Base-by-base conservation (phyloP, 768 basidiomycete genomes). In the Suillus cothurnatus region DNA sequence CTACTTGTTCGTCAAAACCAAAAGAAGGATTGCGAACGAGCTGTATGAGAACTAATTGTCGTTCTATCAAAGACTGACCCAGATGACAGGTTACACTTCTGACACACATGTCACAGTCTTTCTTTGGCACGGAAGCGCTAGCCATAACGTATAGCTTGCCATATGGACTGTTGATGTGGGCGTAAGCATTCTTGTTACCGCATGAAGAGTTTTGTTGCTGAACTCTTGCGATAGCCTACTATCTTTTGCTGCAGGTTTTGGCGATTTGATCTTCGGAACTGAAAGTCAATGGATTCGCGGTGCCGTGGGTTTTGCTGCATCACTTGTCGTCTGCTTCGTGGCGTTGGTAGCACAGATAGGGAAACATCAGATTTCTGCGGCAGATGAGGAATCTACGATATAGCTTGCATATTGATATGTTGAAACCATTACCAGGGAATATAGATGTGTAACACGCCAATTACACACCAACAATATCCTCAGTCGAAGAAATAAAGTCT, bases 1-100 rank as follows among this genome's bases (percentile, higher is more conserved):
- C 64, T 81, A 15, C 74, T 83, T 0, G 70, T 74, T 26, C 76
- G 80, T 32, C 79, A 81, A 55, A 78, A 80, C 67, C 76, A 78
- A 39, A 69, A 69, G 1, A 75, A 23, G 21, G 19, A 28, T 28
- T 58, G 57, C 36, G 76, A 58, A 56, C n/a, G 32, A 68, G 17
- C 80, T 73, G 61, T 77, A 67, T 39, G 58, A 38, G 21, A 53
- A 56, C 38, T 2, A 9, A 28, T 39, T 12, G 68, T 67, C n/a
- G 55, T 62, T 7, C 32, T 23, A 38, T 38, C 17, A 12, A 39
- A 26, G 57, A 11, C 26, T 58, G 9, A 58, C 26, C 19, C 38
- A 11, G 3, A 39, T 23, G 23, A 58, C 9, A 58, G 57, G 19
- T 28, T 9, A 4, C 57, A 2, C 57, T 58, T 58, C 19, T 58